Conservation (phyloP, 768 basidiomycete genomes). For the Suillus decipiens region DNA sequence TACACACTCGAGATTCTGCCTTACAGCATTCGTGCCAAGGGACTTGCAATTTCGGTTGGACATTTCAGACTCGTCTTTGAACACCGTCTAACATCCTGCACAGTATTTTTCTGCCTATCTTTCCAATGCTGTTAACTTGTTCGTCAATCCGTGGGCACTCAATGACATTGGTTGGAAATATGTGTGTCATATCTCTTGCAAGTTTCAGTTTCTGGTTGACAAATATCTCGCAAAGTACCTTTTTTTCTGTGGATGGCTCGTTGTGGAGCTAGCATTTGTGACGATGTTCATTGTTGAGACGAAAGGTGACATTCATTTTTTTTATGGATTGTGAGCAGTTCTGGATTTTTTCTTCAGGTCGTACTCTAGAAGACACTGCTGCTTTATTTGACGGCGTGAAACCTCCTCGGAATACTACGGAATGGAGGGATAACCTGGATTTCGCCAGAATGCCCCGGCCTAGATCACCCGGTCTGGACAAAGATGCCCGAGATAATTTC, state of each 20-base stretch:
- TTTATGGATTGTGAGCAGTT: slow-evolving; percentile 11
- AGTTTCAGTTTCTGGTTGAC: neutral
- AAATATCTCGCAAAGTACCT: slow-evolving; percentile 41
- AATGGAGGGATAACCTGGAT: slow-evolving; percentile 46
- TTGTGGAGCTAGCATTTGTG: slow-evolving; percentile 61
- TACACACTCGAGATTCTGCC: slow-evolving; percentile 81
- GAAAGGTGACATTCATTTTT: slow-evolving; percentile 42
- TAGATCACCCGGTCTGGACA: slow-evolving; percentile 5
- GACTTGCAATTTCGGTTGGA: slow-evolving; percentile 72
- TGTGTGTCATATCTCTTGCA: slow-evolving; percentile 14
- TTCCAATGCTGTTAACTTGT: slow-evolving; percentile 76
- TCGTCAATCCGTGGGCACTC: slow-evolving; percentile 78
- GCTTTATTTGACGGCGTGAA: slow-evolving; percentile 64
- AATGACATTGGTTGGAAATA: slow-evolving; percentile 53
- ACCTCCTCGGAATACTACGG: slow-evolving; percentile 38
- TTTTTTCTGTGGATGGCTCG: slow-evolving; percentile 65
- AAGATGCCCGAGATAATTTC: slow-evolving; percentile 8
- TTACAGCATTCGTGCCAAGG: slow-evolving; percentile 77
- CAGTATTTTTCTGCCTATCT: slow-evolving; percentile 66
- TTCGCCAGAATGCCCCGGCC: slow-evolving; percentile 12
- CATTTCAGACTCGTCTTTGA: neutral
- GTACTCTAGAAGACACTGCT: slow-evolving; percentile 74
- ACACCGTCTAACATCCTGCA: neutral
- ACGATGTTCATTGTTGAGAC: slow-evolving; percentile 60
- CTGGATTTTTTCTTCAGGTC: slow-evolving; percentile 36